phyloP scores from a whole-genome alignment of 345 rosid genomes.

The Brassica rapa region DNA sequence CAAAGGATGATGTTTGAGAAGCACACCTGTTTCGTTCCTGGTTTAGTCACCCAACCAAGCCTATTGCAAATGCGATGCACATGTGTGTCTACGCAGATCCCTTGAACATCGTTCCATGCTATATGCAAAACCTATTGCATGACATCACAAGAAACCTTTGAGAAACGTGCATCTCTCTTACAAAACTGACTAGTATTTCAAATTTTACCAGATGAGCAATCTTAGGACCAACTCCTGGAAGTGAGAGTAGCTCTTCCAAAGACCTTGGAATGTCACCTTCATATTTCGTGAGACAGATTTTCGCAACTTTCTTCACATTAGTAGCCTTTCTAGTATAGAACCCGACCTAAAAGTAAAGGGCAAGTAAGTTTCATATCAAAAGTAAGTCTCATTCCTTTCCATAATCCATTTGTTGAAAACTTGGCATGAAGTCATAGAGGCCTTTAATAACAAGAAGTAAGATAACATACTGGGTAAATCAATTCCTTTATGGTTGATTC shows the following conservation, averaged over 20 bases:
- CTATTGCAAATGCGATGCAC: constrained; percentile 93
- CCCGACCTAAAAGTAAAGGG: constrained; percentile 63
- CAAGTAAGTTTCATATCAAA: neutral
- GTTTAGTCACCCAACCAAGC: constrained; percentile 88
- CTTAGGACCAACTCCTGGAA: constrained; percentile 98
- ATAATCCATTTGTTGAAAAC: neutral
- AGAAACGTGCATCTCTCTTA: constrained; percentile 4
- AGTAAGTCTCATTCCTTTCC: constrained; percentile 1
- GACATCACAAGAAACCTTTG: constrained; percentile 18
- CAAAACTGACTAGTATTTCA: neutral
- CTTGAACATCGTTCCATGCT: constrained; percentile 87
- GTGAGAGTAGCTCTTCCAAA: constrained; percentile 78
- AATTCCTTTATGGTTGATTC: constrained; percentile 73
- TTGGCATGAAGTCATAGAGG: neutral
- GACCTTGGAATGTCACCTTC: constrained; percentile 88
- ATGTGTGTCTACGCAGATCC: constrained; percentile 95
- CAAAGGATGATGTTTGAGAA: constrained; percentile 16
- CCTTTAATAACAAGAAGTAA: neutral
- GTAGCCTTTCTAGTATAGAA: constrained; percentile 87
- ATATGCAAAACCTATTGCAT: constrained; percentile 77
- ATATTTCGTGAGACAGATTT: constrained; percentile 67
- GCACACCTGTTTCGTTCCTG: constrained; percentile 73
- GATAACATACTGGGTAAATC: constrained; percentile 71
- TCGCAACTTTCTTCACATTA: constrained; percentile 91
- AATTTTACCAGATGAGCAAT: constrained; percentile 55